Evolutionary conservation across 2,329 filamentous ascomycete genomes (phyloP), one percentile per base, ranked within the genome.

Genomic region (Atkinsonella hypoxylon): DNA sequence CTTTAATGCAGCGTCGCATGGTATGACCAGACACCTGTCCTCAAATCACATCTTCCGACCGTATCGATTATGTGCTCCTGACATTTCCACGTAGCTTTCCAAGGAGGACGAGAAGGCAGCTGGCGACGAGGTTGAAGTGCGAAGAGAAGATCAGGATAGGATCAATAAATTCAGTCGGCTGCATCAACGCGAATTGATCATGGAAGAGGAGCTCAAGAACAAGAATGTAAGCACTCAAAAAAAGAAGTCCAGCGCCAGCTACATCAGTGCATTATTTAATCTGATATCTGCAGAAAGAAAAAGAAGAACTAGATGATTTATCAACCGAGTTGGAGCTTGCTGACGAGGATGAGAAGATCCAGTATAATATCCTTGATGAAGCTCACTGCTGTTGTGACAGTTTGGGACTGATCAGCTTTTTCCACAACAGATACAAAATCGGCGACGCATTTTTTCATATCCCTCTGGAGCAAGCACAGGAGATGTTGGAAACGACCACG

Each of bases 121-220:
- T 18, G 78, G 81, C 54, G 86, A 93, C 58, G 93, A 98, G 65
- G 85, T 89, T 60, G 87, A 96, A 69, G 93, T 98, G 53, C 87
- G 93, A 54, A 86, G 90, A 62, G 90, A 97, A 67, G 93, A 98
- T 66, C 93, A 98, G 69, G 90, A 97, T 72, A 95, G 93, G 72
- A 98, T 98, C 80, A 98, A 98, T 72, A 85, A 83, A 57, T 98
- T 98, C 76, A 96, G 90, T 68, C 83, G 89, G 43, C 75, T 98
- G 55, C 93, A 98, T 67, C 89, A 94, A 65, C 85, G 87, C 48
- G 87, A 95, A 66, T 76, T 85, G 34, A 69, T 76, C 3, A 67
- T 97, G 3, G 83, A 94, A 64, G 89, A 94, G 45, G 82, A 93
- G 59, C 70, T 97, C 57, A 85, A 85, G 63, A 67, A 70, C 6